These are phyloP conservation scores for Aechmea fasciata DNA, from an alignment of 176 grass and related monocot species.

Conservation along the genomic window DNA sequence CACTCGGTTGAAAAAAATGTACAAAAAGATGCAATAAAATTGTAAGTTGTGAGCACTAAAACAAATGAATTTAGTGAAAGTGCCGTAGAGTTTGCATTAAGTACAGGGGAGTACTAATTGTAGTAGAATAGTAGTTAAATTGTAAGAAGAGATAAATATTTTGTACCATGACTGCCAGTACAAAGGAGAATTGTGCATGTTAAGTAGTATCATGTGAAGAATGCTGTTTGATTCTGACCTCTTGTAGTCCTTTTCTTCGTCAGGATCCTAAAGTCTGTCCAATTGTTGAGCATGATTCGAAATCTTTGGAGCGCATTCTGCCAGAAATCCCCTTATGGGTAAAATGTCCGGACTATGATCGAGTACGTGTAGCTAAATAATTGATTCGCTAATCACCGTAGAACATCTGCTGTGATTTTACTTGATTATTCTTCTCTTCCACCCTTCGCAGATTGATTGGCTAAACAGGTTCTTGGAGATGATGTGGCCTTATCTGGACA, in stretches of 20 bases:
- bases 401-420: too few species aligned
- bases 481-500: conserved; percentile 93
- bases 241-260: conserved; percentile 7
- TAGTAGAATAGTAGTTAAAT: too few species aligned
- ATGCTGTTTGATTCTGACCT: neutral
- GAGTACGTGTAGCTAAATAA: conserved; percentile 40
- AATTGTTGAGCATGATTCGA: conserved; percentile 65
- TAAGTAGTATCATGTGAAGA: neutral
- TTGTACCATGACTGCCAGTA: too few species aligned
- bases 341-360: conserved; percentile 92
- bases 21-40: too few species aligned
- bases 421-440: neutral
- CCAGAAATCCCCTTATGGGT: conserved; percentile 96
- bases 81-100: too few species aligned
- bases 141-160: too few species aligned
- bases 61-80: too few species aligned
- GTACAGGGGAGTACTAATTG: too few species aligned
- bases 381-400: neutral
- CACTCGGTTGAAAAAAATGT: too few species aligned
- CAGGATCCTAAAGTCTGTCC: conserved; percentile 60
- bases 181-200: neutral
- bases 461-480: conserved; percentile 78
- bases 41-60: too few species aligned
- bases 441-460: conserved; percentile 76
- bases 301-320: conserved; percentile 65